Evolutionary conservation across 768 basidiomycete species (phyloP), one percentile per base, ranked within the genome.

Genomic region (Fistulinella prunicolor): DNA sequence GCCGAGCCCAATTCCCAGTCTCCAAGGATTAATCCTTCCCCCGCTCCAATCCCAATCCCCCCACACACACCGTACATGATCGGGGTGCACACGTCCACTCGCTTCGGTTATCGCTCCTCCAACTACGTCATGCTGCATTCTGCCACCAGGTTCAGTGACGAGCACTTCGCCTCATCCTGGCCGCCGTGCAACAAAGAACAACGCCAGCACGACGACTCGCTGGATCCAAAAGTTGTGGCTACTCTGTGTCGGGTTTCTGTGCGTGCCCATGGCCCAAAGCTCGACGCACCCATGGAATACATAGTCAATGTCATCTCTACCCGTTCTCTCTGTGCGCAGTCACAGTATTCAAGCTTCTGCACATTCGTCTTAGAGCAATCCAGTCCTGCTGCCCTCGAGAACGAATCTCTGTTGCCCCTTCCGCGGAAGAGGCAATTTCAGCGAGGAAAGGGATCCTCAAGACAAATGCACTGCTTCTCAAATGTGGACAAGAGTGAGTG

Each of bases 371-470:
- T 52, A 26, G 55, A 66, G 57, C 53, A 63, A 64, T 48, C 61
- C 56, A 49, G 56, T 54, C 49, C 49, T 51, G 47, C 61, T 65
- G 70, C 62, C 65, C 69, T 73, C 73, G 78, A 81, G 80, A 76
- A 72, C 76, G 63, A 78, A 74, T 76, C 79, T 79, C 78, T 80
- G 60, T 76, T 77, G 66, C 56, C 66, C 62, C 58, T 70, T 76
- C 76, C 74, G 58, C 32, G 58, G 72, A 65, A 72, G 56, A 55
- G 61, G 51, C 68, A 76, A 77, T 64, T 72, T 68, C 70, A 68
- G 57, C 55, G 28, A 54, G 51, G 46, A 52, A 51, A 42, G 43
- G 55, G 43, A 55, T 34, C 38, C 50, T 42, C 54, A 43, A 52
- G 49, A 54, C 22, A 3, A 24, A 4, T 37, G 46, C 50, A 46